phyloP scores from a whole-genome alignment of 73 alveolate species.

The Paraurostyla sp. region DNA sequence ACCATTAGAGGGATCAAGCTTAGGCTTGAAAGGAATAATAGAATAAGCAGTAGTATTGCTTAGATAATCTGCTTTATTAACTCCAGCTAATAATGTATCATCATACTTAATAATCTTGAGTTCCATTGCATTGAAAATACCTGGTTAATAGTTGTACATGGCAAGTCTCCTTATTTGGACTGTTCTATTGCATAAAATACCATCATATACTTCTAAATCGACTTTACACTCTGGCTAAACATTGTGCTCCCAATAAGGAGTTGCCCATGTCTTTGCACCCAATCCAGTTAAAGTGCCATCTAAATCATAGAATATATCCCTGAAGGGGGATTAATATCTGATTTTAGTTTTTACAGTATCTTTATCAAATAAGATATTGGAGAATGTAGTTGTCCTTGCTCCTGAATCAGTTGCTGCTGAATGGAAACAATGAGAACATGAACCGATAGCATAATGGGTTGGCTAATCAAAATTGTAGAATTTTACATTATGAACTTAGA shows the following conservation, averaged over 20 bases:
- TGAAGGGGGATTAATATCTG: slow-evolving; percentile 15
- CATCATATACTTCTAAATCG: not conserved
- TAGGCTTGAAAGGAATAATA: not conserved
- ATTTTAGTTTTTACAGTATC: slow-evolving; percentile 32
- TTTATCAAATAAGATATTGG: not conserved
- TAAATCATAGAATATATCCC: slow-evolving; percentile 51
- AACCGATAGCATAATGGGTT: slow-evolving; percentile 61
- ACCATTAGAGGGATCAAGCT: not conserved
- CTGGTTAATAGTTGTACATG: not conserved
- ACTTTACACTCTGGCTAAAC: slow-evolving; percentile 43
- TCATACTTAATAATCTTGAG: slow-evolving; percentile 10
- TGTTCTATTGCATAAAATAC: not conserved
- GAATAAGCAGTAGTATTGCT: not conserved
- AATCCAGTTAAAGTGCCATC: slow-evolving; percentile 39
- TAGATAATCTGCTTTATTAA: not conserved
- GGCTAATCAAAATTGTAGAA: slow-evolving; percentile 72
- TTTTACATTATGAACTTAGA: slow-evolving; percentile 56
- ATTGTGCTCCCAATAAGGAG: slow-evolving; percentile 44
- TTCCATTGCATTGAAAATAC: not conserved
- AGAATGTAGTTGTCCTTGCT: slow-evolving; percentile 40
- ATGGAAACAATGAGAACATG: slow-evolving; percentile 82
- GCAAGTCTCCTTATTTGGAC: slow-evolving; percentile 52
- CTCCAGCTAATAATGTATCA: not conserved
- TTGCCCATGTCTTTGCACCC: slow-evolving; percentile 58
- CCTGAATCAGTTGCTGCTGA: slow-evolving; percentile 66